Conservation (phyloP, 2,329 filamentous ascomycete genomes). For the Phyllosticta citriasiana region DNA sequence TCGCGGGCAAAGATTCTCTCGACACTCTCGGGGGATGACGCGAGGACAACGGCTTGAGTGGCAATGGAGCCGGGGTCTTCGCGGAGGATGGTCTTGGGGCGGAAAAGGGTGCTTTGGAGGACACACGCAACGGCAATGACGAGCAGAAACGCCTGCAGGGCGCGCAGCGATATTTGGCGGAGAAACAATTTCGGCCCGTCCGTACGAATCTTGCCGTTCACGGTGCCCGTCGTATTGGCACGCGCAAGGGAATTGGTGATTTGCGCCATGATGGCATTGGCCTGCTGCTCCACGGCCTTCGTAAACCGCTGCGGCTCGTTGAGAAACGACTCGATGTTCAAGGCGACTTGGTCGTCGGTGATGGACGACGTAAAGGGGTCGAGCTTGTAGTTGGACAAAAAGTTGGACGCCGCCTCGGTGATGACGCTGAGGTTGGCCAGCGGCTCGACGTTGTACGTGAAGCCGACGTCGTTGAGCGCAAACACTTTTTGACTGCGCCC, state of each 20-base stretch:
- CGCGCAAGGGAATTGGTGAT: slow-evolving; percentile 1
- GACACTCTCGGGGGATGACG: not conserved
- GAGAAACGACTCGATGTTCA: not conserved
- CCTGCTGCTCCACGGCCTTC: not conserved
- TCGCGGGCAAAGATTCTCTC: not conserved
- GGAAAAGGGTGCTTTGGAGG: not conserved
- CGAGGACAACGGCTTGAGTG: not conserved
- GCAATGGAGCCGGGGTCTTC: slow-evolving; percentile 6
- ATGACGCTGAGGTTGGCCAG: not conserved
- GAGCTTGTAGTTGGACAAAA: not conserved
- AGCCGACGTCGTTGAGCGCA: not conserved
- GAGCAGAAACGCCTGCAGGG: not conserved
- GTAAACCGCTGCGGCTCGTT: not conserved
- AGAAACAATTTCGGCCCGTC: slow-evolving; percentile 3
- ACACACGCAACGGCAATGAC: not conserved
- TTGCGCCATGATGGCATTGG: slow-evolving; percentile 2
- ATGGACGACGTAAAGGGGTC: slow-evolving; percentile 1
- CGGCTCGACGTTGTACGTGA: not conserved
- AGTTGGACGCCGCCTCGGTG: not conserved
- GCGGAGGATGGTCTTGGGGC: not conserved
- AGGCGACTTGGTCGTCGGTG: not conserved
- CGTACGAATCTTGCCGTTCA: not conserved
- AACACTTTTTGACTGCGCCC: not conserved
- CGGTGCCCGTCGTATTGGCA: not conserved
- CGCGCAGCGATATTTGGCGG: not conserved